A percentile compares a stretch with the other conserved stretches of the same genome.
These are phyloP conservation scores for Trifolium pratense DNA, from an alignment of 306 rosid species.

Conservation along the genomic window DNA sequence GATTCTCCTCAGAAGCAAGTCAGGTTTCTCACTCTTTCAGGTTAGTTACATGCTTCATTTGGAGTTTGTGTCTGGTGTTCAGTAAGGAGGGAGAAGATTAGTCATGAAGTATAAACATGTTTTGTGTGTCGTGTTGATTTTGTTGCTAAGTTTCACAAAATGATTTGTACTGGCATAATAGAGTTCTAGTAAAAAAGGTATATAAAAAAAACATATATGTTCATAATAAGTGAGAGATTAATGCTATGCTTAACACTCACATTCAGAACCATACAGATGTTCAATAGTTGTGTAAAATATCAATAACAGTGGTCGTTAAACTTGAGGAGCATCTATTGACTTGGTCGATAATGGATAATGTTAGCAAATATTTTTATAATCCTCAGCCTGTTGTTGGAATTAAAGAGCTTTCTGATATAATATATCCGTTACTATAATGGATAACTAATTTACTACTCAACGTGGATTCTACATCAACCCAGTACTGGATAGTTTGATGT, in stretches of 20 bases:
- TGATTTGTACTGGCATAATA: conserved; percentile 7
- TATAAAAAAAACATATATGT: background rate
- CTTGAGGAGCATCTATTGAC: too few species aligned
- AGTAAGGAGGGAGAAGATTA: conserved; percentile 20
- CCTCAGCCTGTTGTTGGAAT: too few species aligned
- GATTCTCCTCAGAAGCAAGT: conserved; percentile 98
- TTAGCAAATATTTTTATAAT: too few species aligned
- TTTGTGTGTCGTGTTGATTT: conserved; percentile 25
- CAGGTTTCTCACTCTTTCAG: conserved; percentile 87
- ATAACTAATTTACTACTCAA: too few species aligned
- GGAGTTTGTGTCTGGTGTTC: conserved; percentile 33
- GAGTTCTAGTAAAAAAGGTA: background rate
- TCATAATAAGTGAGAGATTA: background rate
- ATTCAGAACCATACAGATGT: conserved; percentile 4
- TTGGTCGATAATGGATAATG: too few species aligned
- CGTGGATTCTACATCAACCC: too few species aligned
- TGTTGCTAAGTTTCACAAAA: conserved; percentile 22
- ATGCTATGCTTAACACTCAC: background rate
- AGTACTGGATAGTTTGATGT: too few species aligned
- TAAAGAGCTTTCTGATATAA: too few species aligned
- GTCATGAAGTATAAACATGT: background rate
- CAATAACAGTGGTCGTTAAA: too few species aligned
- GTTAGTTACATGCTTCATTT: conserved; percentile 58
- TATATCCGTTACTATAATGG: too few species aligned
- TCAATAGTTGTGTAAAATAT: background rate